Base-by-base conservation (phyloP, 2,329 filamentous ascomycete species). In the Coniochaeta sp. region DNA sequence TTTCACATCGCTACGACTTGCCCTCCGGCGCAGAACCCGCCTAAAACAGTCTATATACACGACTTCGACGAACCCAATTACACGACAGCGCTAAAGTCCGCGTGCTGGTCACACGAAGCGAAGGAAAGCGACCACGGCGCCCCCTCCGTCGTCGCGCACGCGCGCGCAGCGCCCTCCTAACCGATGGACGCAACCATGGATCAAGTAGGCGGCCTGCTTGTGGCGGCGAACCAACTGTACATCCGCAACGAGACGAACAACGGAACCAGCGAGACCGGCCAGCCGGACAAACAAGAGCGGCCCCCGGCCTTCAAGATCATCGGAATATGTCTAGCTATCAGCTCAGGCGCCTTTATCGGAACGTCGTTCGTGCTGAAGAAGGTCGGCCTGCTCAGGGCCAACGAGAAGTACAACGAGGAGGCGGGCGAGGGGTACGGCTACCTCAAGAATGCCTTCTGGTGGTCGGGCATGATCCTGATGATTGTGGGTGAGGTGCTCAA, bases 361-460 rank as follows among this genome's bases (percentile, higher is more conserved):
- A 79, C 87, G 13, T 97, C 92, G 0, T 99, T 97, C 67, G 91
- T 97, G 26, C 72, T 99, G 63, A 97, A 97, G 72, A 99, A 99
- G 73, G 78, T 89, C 54, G 94, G 94, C 4, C 72, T 99, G 60
- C 77, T 99, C 55, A 91, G 84, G 67, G 92, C 94, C 49, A 99
- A 97, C 69, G 84, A 89, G 61, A 97, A 97, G 68, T 97, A 97
- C 75, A 87, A 95, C 56, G 91, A 97, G 71, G 89, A 89, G 58
- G 91, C 94, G 0, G 94, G 94, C 54, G 92, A 97, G 69, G 94
- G 94, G 52, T 97, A 97, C 67, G 91, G 92, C 56, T 99, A 97
- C 67, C 82, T 99, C 61, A 96, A 95, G 73, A 97, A 97, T 63
- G 76, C 76, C 18, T 96, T 81, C 74, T 99, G 94, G 94, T 99